A percentile compares a stretch with the other conserved stretches of the same genome.
Evolutionary conservation across 805 yeast species (phyloP).

Genomic region (Ogataea trehalophila): DNA sequence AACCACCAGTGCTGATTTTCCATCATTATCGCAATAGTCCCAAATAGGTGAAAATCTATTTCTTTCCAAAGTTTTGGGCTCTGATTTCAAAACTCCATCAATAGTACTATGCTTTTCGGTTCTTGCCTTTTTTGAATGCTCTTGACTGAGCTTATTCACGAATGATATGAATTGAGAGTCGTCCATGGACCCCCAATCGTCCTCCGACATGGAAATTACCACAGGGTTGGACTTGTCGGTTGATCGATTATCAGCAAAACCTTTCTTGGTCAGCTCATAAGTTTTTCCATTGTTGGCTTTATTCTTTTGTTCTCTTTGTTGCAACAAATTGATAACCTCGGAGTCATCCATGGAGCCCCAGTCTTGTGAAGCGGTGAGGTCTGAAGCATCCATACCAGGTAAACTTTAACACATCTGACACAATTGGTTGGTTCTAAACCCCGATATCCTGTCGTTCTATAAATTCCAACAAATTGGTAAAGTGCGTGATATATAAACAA

Average conservation of each 20-base stretch:
- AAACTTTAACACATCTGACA: too few relatives aligned
- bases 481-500: too few relatives aligned
- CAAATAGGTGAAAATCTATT: background rate
- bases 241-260: slow-evolving; percentile 1
- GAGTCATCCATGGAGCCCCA: slow-evolving; percentile 30
- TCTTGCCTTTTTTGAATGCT: slow-evolving; percentile 7
- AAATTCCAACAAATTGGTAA: too few relatives aligned
- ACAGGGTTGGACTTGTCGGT: background rate
- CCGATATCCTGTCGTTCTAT: too few relatives aligned
- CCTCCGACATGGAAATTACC: background rate
- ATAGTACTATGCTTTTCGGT: background rate
- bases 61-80: background rate
- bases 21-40: slow-evolving; percentile 3
- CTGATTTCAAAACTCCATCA: background rate
- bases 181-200: slow-evolving; percentile 33
- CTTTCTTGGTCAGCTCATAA: slow-evolving; percentile 8
- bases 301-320: slow-evolving; percentile 1
- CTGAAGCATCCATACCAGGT: slow-evolving; percentile 6
- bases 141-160: slow-evolving; percentile 32
- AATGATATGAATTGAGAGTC: slow-evolving; percentile 35
- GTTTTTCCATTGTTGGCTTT: slow-evolving; percentile 11
- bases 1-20: background rate
- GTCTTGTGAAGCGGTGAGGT: slow-evolving; percentile 28
- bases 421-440: too few relatives aligned
- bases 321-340: slow-evolving; percentile 11